Conservation (phyloP, 1,139 yeast species). For the Hyphopichia khmerensis region DNA sequence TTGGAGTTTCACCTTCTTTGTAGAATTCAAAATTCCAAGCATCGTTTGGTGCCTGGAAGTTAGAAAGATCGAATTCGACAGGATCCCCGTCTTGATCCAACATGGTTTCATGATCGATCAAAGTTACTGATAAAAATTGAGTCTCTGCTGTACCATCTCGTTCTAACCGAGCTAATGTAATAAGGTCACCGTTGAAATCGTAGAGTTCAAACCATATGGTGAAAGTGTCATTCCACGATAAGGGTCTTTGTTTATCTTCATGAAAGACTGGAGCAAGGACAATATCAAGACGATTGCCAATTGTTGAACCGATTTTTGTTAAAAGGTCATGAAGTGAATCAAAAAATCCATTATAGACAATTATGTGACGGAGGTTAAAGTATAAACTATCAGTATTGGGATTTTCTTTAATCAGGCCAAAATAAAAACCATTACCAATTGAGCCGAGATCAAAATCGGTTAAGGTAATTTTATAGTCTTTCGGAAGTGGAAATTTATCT, state of each 20-base stretch:
- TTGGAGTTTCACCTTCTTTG: background rate
- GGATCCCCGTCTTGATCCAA: conserved; percentile 31
- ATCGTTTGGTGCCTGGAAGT: conserved; percentile 16
- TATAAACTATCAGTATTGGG: conserved; percentile 13
- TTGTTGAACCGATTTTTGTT: conserved; percentile 17
- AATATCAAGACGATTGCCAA: conserved; percentile 24
- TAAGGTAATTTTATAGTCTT: conserved; percentile 23
- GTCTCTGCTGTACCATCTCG: conserved; percentile 19
- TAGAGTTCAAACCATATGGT: conserved; percentile 39
- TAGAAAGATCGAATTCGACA: conserved; percentile 10
- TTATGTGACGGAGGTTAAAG: conserved; percentile 22
- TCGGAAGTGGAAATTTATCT: conserved; percentile 19
- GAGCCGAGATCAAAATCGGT: conserved; percentile 25
- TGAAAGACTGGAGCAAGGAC: conserved; percentile 26
- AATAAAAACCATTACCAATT: conserved; percentile 32
- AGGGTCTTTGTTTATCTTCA: conserved; percentile 11
- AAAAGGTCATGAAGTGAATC: conserved; percentile 15
- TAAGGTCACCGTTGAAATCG: conserved; percentile 30
- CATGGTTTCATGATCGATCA: conserved; percentile 33
- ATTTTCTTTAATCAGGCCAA: conserved; percentile 19
- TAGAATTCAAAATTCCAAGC: conserved; percentile 27
- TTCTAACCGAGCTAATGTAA: conserved; percentile 21
- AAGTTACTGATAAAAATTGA: conserved; percentile 17
- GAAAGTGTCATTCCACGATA: conserved; percentile 36
- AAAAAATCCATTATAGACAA: conserved; percentile 23